Evolutionary conservation across 2,329 filamentous ascomycete genomes (phyloP).

Genomic region (Didymella segeticola): DNA sequence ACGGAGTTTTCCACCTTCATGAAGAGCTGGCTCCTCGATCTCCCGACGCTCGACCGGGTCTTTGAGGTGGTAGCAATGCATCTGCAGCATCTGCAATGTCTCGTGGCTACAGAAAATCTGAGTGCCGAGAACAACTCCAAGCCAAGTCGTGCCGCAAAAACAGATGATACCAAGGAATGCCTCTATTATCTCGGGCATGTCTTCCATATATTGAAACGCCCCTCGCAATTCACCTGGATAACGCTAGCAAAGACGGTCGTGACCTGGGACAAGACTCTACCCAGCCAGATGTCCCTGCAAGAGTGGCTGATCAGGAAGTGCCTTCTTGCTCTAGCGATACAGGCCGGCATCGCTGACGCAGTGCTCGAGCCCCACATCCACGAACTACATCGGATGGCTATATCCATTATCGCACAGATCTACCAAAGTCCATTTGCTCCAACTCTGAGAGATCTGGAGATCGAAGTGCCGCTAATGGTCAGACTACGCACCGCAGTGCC

Average conservation of each 20-base stretch:
- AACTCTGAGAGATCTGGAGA: constrained; percentile 65
- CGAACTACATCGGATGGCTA: constrained; percentile 72
- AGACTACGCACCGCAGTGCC: constrained; percentile 64
- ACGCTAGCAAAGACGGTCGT: constrained; percentile 70
- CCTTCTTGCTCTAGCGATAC: constrained; percentile 65
- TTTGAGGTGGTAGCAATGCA: constrained; percentile 46
- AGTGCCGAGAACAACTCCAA: constrained; percentile 13
- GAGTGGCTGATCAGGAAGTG: constrained; percentile 72
- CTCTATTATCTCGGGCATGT: constrained; percentile 80
- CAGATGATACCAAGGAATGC: constrained; percentile 75
- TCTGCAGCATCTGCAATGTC: constrained; percentile 41
- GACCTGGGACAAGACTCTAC: constrained; percentile 55
- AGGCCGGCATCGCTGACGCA: constrained; percentile 40
- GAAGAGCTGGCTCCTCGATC: constrained; percentile 77
- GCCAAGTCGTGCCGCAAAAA: background rate
- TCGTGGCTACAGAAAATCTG: constrained; percentile 28
- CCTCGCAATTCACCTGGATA: constrained; percentile 73
- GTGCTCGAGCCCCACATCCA: constrained; percentile 57
- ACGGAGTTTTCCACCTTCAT: constrained; percentile 78
- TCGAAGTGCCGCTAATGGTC: constrained; percentile 75
- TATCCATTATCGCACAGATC: constrained; percentile 70
- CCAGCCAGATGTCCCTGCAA: constrained; percentile 62
- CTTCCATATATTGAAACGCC: constrained; percentile 73
- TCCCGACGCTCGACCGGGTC: constrained; percentile 60
- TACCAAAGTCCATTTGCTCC: constrained; percentile 68